These are phyloP conservation scores for Schoenoplectus tabernaemontani DNA, from an alignment of 202 grass and related monocot species.

Conservation along the genomic window DNA sequence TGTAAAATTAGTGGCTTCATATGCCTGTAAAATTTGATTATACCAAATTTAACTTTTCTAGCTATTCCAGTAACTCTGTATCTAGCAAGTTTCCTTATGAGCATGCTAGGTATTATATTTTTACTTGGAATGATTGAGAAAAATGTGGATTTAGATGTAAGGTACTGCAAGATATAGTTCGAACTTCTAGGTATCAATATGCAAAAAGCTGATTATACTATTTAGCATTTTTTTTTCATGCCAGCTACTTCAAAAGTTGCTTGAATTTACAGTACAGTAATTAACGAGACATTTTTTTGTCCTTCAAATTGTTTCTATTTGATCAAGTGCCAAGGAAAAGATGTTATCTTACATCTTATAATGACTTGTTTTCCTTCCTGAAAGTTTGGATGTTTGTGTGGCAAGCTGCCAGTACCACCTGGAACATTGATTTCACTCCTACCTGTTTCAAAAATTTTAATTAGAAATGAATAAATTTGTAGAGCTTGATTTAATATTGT, in stretches of 20 bases:
- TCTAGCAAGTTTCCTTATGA: neutral
- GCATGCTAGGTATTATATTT: neutral
- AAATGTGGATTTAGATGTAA: neutral
- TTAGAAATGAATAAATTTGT: neutral
- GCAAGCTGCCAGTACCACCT: too few relatives aligned
- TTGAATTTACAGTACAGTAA: neutral
- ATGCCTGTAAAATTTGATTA: neutral
- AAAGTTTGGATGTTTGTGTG: conserved; percentile 4
- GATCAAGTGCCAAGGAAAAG: too few relatives aligned
- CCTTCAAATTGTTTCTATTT: neutral
- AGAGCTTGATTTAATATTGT: neutral
- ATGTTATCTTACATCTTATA: neutral
- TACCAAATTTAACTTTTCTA: neutral
- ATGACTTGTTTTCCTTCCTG: neutral
- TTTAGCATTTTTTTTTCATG: neutral
- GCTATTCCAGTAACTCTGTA: neutral
- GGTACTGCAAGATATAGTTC: neutral
- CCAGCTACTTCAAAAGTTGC: neutral
- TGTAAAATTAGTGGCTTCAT: neutral
- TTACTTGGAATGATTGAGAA: neutral
- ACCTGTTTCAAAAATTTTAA: neutral
- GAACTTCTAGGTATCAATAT: neutral
- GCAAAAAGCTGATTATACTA: neutral
- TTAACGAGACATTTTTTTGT: neutral
- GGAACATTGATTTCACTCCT: neutral